Evolutionary conservation across 1,284 basidiomycete species (phyloP), one percentile per base, ranked within the genome.

Genomic region (Leccinum angustisporum): DNA sequence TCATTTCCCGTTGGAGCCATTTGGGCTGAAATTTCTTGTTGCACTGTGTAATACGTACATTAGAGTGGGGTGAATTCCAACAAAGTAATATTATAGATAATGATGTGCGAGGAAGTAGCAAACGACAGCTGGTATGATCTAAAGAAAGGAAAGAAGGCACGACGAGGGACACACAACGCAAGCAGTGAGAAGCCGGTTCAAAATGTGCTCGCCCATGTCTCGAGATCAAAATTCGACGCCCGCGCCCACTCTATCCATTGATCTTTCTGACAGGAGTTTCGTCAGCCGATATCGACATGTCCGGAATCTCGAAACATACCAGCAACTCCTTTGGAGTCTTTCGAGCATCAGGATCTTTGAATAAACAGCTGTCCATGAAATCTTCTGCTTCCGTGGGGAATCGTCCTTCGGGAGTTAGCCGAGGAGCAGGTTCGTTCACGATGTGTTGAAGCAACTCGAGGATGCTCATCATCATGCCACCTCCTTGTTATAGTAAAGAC

Each of bases 401-500:
- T 66, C 87, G 82, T 33, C 86, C 86, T 57, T 87, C 84, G 0
- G 86, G 83, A 14, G 86, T 85, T 60, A 98, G 77, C 68, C 85
- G 80, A 33, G 95, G 95, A 33, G 95, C 94, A 18, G 95, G 94
- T 76, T 98, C 95, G 70, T 97, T 95, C 62, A 99, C 97, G 70
- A 99, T 98, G 72, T 98, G 95, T 72, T 99, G 97, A 71, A 99
- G 81, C 40, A 99, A 78, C 77, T 99, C 97, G 54, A 99, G 83
- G 72, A 99, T 99, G 67, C 91, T 94, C 94, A 99, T 97, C 67
- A 94, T 95, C 86, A 92, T 92, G 13, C 90, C 91, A 4, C 92
- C 92, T 43, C 94, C 95, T 71, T 94, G 92, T 65, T n/a, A n/a
- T n/a, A n/a, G n/a, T n/a, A n/a, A n/a, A n/a, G n/a, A n/a, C n/a